phyloP scores from a whole-genome alignment of 768 basidiomycete species.

The Mycena belliarum region DNA sequence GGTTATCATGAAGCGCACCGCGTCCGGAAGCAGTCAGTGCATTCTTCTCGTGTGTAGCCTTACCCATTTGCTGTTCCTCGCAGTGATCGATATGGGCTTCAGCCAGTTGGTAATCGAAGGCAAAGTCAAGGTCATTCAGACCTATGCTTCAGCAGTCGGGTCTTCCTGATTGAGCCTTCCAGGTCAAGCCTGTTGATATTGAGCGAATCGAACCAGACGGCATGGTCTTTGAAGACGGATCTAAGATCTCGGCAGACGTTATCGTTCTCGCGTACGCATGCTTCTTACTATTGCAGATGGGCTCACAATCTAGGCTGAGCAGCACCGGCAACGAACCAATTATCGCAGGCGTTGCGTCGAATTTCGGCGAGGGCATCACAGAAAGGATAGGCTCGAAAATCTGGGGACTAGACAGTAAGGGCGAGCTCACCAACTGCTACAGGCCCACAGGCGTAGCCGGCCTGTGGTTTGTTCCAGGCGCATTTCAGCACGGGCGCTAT shows the following conservation, averaged over 20 bases:
- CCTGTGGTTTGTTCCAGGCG: constrained; percentile 16
- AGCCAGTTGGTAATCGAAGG: constrained; percentile 39
- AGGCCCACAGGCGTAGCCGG: constrained; percentile 17
- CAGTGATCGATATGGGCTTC: constrained; percentile 29
- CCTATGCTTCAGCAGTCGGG: constrained; percentile 21
- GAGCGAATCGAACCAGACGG: neutral
- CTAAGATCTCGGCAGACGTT: constrained; percentile 43
- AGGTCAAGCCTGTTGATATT: constrained; percentile 47
- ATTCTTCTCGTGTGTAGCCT: neutral
- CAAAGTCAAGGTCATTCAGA: constrained; percentile 40
- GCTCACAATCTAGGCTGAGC: too few species aligned
- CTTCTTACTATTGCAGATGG: too few species aligned
- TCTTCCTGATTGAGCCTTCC: constrained; percentile 25
- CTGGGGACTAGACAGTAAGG: constrained; percentile 37
- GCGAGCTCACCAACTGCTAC: constrained; percentile 26
- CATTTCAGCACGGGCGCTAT: constrained; percentile 9
- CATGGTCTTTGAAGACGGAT: constrained; percentile 9
- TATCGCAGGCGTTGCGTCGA: neutral
- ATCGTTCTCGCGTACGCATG: constrained; percentile 16
- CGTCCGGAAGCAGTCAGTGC: constrained; percentile 12
- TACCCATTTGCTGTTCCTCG: neutral
- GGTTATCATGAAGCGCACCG: neutral
- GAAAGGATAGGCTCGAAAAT: constrained; percentile 13
- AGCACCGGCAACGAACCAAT: constrained; percentile 3
- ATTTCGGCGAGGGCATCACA: constrained; percentile 9